phyloP scores from a whole-genome alignment of 306 rosid genomes.

The Malus orientalis region DNA sequence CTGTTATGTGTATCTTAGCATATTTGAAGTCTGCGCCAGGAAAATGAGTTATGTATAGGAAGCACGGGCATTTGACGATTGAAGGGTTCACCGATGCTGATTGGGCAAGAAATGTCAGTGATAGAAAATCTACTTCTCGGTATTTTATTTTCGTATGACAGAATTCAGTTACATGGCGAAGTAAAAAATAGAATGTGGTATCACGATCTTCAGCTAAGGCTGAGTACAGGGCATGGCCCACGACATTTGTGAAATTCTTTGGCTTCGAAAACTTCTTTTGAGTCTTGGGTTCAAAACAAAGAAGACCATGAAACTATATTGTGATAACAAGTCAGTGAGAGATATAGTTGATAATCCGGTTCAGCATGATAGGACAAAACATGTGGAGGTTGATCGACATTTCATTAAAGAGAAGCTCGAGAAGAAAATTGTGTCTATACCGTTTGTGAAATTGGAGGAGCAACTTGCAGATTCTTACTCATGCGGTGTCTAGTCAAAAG shows the following conservation, averaged over 20 bases:
- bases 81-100: not conserved
- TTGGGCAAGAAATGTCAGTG: not conserved
- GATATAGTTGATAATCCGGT: not conserved
- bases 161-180: not conserved
- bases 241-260: no score
- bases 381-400: no score
- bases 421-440: no score
- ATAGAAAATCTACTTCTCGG: no score
- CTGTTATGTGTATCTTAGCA: not conserved
- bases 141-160: not conserved
- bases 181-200: not conserved
- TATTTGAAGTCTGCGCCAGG: not conserved
- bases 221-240: no score
- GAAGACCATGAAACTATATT: no score
- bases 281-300: no score
- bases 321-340: not conserved
- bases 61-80: not conserved
- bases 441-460: no score
- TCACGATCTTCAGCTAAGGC: not conserved
- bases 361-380: not conserved
- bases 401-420: no score
- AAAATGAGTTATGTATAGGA: not conserved
- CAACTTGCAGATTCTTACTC: no score
- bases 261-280: no score
- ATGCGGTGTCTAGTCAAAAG: no score